These are phyloP conservation scores for Parietaria judaica DNA, from an alignment of 306 rosid genomes.

Conservation along the genomic window DNA sequence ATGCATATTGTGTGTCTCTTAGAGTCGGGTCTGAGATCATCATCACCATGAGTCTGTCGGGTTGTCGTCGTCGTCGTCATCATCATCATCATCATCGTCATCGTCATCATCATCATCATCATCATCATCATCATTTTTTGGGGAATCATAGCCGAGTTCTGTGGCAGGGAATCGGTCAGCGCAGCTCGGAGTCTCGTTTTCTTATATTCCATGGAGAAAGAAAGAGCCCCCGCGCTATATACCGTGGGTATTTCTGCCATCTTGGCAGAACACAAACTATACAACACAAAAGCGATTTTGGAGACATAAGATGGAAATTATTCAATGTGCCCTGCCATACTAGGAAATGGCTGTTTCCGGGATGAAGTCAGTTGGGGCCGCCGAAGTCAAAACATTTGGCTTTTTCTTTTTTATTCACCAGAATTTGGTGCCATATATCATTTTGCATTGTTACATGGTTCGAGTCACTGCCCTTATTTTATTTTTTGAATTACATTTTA, in stretches of 20 bases:
- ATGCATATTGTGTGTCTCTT: constrained; percentile 61
- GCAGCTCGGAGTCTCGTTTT: constrained; percentile 39
- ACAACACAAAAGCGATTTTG: constrained; percentile 21
- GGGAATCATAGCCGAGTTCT: constrained; percentile 45
- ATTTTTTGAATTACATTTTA: background rate
- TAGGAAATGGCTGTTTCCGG: constrained; percentile 27
- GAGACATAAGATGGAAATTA: constrained; percentile 23
- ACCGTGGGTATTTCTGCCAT: constrained; percentile 43
- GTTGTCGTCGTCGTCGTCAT: constrained; percentile 19
- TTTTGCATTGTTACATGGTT: constrained; percentile 29
- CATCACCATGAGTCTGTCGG: constrained; percentile 43
- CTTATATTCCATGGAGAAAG: constrained; percentile 28
- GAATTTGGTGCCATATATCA: constrained; percentile 27
- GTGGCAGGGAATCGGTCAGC: constrained; percentile 37
- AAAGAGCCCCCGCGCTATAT: constrained; percentile 23
- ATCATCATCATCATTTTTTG: constrained; percentile 45
- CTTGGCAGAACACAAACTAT: constrained; percentile 53
- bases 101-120: constrained; percentile 44
- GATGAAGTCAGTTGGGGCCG: constrained; percentile 17
- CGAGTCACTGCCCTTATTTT: constrained; percentile 4
- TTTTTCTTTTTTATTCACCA: constrained; percentile 17
- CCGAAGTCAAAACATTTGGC: constrained; percentile 15
- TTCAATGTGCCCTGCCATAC: constrained; percentile 20
- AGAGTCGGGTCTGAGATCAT: constrained; percentile 66
- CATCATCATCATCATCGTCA: constrained; percentile 36